Evolutionary conservation across 2,329 filamentous ascomycete species (phyloP).

Genomic region (Botryotinia narcissicola): DNA sequence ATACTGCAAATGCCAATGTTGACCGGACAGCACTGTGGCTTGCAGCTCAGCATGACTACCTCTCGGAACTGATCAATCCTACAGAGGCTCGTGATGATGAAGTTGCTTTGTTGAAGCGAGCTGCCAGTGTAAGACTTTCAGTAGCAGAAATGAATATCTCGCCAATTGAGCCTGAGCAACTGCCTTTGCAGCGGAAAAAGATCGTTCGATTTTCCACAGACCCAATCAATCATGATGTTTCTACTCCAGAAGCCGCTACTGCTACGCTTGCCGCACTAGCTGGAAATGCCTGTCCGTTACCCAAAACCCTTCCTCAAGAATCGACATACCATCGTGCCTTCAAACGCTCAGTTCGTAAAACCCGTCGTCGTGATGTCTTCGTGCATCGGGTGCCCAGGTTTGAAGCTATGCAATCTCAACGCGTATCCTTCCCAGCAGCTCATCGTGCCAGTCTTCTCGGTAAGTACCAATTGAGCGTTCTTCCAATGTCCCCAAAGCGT

Average conservation of each 20-base stretch:
- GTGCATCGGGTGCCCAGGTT: constrained; percentile 81
- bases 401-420: constrained; percentile 81
- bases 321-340: constrained; percentile 89
- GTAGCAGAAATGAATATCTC: constrained; percentile 41
- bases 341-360: constrained; percentile 66
- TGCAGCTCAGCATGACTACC: constrained; percentile 73
- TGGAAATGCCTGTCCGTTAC: constrained; percentile 46
- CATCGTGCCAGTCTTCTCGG: constrained; percentile 82
- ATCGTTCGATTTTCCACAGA: constrained; percentile 69
- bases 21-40: constrained; percentile 88
- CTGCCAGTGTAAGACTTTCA: constrained; percentile 34
- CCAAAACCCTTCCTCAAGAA: constrained; percentile 56
- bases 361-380: constrained; percentile 71
- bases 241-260: constrained; percentile 15
- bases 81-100: constrained; percentile 44
- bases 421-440: constrained; percentile 67
- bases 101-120: constrained; percentile 37
- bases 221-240: constrained; percentile 28
- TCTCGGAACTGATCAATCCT: constrained; percentile 63
- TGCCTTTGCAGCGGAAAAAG: constrained; percentile 55
- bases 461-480: constrained; percentile 74
- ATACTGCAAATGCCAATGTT: constrained; percentile 68
- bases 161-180: constrained; percentile 31
- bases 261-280: constrained; percentile 16
- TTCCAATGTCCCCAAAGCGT: constrained; percentile 67